These are phyloP conservation scores for Calocera viscosa DNA, from an alignment of 768 basidiomycete genomes.

Conservation along the genomic window DNA sequence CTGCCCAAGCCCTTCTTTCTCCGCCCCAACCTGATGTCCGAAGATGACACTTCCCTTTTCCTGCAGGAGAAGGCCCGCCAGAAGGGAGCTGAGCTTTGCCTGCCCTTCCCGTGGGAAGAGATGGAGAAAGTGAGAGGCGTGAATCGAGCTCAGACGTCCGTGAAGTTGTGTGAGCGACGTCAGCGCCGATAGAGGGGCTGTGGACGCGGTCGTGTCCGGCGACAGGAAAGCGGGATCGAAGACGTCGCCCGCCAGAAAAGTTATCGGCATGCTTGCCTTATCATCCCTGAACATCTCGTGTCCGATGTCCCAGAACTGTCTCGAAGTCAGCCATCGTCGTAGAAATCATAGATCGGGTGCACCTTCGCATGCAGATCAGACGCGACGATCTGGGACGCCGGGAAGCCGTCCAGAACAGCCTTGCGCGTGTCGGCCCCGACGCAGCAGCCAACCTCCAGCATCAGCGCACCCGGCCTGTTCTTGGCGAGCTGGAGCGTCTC, in stretches of 20 bases:
- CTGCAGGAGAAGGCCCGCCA: slow-evolving; percentile 24
- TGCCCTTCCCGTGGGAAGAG: slow-evolving; percentile 25
- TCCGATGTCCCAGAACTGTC: slow-evolving; percentile 17
- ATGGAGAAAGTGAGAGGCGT: slow-evolving; percentile 39
- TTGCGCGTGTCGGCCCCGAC: slow-evolving; percentile 17
- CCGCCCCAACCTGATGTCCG: slow-evolving; percentile 21
- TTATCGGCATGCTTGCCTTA: slow-evolving; percentile 11
- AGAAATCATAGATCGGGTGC: not conserved
- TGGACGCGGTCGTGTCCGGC: not conserved
- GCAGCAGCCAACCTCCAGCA: slow-evolving; percentile 39
- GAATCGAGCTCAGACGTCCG: slow-evolving; percentile 32
- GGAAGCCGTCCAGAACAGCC: slow-evolving; percentile 16
- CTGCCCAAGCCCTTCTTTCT: not conserved
- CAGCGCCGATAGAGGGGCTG: slow-evolving; percentile 8
- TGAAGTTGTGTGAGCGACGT: slow-evolving; percentile 15
- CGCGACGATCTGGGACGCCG: slow-evolving; percentile 11
- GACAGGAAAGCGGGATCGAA: slow-evolving; percentile 10
- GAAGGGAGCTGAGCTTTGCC: slow-evolving; percentile 19
- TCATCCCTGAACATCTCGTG: slow-evolving; percentile 16
- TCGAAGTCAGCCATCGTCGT: not conserved
- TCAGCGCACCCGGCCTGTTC: slow-evolving; percentile 28
- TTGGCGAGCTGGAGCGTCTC: slow-evolving; percentile 28
- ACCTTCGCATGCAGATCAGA: slow-evolving; percentile 11
- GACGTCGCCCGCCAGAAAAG: slow-evolving; percentile 14
- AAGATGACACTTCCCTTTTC: slow-evolving; percentile 25